Conservation (phyloP, 176 grass and related monocot species). For the Panicum miliaceum region DNA sequence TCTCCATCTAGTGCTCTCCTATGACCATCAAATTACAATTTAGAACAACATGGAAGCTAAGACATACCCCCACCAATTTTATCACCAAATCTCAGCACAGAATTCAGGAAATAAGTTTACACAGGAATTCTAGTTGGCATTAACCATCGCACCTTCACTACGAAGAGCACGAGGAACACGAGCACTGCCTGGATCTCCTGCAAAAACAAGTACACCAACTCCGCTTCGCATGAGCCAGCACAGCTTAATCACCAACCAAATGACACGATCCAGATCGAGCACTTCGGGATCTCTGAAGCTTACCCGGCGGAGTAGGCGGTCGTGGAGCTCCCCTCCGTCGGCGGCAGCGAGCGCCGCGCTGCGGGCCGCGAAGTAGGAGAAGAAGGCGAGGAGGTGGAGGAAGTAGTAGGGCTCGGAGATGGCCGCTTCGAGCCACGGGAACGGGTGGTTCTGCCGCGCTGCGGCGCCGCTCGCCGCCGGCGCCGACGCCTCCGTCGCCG, state of each 20-base stretch:
- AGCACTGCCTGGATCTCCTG: conserved; percentile 93
- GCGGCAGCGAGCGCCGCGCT: conserved; percentile 48
- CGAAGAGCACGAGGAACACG: conserved; percentile 66
- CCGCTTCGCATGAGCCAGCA: conserved; percentile 37
- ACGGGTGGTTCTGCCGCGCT: conserved; percentile 51
- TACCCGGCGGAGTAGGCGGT: conserved; percentile 71
- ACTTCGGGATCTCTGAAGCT: neutral
- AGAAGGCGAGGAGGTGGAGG: conserved; percentile 84
- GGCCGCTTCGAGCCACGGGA: conserved; percentile 77
- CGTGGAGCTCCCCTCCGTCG: conserved; percentile 53
- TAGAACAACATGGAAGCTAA: neutral
- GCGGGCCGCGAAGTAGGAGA: conserved; percentile 89
- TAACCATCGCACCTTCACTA: conserved; percentile 69
- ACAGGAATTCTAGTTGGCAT: neutral
- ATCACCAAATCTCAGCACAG: neutral
- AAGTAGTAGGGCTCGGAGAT: conserved; percentile 88
- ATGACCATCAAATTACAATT: neutral
- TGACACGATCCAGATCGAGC: neutral
- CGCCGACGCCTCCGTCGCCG: conserved; percentile 55
- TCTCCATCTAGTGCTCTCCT: neutral
- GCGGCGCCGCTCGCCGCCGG: conserved; percentile 39
- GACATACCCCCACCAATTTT: neutral
- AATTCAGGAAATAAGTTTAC: neutral
- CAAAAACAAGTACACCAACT: conserved; percentile 21
- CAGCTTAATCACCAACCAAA: neutral